phyloP scores from a whole-genome alignment of 2,329 filamentous ascomycete genomes.

The Cyphellophora attinorum region DNA sequence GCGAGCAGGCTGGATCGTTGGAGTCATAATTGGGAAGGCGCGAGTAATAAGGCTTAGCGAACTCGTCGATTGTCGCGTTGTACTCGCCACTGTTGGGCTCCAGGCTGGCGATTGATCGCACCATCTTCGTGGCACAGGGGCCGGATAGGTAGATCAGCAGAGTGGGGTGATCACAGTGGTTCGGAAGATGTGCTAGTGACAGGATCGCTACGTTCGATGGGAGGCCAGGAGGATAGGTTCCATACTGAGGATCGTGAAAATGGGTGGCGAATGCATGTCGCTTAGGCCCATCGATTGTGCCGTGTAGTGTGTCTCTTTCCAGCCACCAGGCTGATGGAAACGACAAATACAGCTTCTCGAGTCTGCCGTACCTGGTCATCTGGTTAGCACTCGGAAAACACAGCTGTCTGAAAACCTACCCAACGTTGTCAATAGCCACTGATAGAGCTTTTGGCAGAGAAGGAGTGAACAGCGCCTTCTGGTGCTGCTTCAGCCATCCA shows the following conservation, averaged over 20 bases:
- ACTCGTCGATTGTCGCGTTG: slow-evolving; percentile 48
- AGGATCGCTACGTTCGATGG: slow-evolving; percentile 69
- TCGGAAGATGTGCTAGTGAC: slow-evolving; percentile 61
- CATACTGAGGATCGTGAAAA: slow-evolving; percentile 24
- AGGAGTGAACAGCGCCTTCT: slow-evolving; percentile 35
- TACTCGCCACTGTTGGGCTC: slow-evolving; percentile 35
- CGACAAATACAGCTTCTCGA: slow-evolving; percentile 48
- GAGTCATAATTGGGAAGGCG: slow-evolving; percentile 59
- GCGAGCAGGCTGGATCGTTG: slow-evolving; percentile 47
- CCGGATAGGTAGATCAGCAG: slow-evolving; percentile 63
- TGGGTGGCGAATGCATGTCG: slow-evolving; percentile 17
- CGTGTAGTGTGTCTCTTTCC: neutral
- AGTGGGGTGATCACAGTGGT: slow-evolving; percentile 58
- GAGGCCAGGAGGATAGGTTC: slow-evolving; percentile 67
- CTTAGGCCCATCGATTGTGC: slow-evolving; percentile 7
- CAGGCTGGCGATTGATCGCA: slow-evolving; percentile 23
- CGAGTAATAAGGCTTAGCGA: slow-evolving; percentile 71
- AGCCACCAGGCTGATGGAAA: slow-evolving; percentile 74
- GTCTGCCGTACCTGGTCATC: slow-evolving; percentile 35
- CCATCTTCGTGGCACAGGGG: slow-evolving; percentile 24
- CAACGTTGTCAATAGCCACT: slow-evolving; percentile 38
- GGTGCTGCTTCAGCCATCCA: slow-evolving; percentile 41
- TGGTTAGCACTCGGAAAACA: too few species aligned
- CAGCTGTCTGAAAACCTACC: too few species aligned
- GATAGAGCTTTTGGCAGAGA: slow-evolving; percentile 31